Evolutionary conservation across 495 filamentous ascomycete genomes (phyloP).

Genomic region (Stereocaulon alpinum): DNA sequence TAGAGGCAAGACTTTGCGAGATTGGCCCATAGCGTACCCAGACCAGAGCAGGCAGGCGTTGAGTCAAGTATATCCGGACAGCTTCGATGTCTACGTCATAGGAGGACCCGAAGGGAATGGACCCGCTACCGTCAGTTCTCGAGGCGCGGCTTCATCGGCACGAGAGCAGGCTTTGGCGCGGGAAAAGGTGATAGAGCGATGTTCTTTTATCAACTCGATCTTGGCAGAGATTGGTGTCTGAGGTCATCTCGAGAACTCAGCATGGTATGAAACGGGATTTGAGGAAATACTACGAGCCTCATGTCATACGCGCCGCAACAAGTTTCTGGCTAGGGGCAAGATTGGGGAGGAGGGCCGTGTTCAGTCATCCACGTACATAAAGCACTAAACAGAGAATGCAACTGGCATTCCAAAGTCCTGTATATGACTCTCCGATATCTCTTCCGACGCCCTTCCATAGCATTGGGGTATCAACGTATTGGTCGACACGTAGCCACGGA

Average conservation of each 20-base stretch:
- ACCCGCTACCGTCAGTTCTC: neutral
- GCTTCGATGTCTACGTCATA: neutral
- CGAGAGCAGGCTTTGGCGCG: neutral
- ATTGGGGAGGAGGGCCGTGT: too few species aligned
- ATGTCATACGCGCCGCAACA: too few species aligned
- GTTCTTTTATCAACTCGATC: slow-evolving; percentile 11
- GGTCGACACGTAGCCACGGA: too few species aligned
- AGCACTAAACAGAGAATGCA: too few species aligned
- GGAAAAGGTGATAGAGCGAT: slow-evolving; percentile 9
- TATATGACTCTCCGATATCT: too few species aligned
- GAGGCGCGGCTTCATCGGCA: neutral
- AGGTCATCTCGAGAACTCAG: neutral
- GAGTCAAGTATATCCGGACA: neutral
- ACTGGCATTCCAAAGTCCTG: too few species aligned
- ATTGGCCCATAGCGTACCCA: slow-evolving; percentile 11
- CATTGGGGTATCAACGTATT: too few species aligned
- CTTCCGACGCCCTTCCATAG: too few species aligned
- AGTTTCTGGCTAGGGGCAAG: too few species aligned
- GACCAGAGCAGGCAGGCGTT: neutral
- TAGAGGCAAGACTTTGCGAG: neutral
- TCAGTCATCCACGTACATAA: too few species aligned
- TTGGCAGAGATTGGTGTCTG: slow-evolving; percentile 1
- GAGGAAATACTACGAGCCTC: too few species aligned
- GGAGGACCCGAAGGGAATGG: neutral
- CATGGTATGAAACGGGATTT: too few species aligned